A percentile compares a stretch with the other conserved stretches of the same genome.
These are phyloP conservation scores for Vigna angularis DNA, from an alignment of 306 rosid species.

Conservation along the genomic window DNA sequence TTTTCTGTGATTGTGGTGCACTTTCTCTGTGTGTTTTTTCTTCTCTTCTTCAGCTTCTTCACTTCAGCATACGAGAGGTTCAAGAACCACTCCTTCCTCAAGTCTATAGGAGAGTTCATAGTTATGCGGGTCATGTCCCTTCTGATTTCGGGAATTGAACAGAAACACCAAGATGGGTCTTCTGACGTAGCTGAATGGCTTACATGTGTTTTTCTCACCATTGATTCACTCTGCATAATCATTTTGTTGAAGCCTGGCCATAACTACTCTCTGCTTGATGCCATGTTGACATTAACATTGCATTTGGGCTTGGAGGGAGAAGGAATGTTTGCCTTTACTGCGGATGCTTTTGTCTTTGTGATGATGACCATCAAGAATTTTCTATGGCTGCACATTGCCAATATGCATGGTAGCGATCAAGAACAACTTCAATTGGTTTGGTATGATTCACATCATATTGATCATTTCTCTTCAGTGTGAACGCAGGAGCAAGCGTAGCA, in stretches of 20 bases:
- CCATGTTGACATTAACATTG: slow-evolving; percentile 30
- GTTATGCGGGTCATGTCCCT: slow-evolving; percentile 30
- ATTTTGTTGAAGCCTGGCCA: slow-evolving; percentile 40
- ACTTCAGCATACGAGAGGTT: slow-evolving; percentile 21
- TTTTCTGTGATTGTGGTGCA: slow-evolving; percentile 14
- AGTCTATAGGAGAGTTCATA: slow-evolving; percentile 30
- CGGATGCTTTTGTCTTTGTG: background rate
- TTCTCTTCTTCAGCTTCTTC: slow-evolving; percentile 39
- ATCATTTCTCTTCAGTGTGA: slow-evolving; percentile 5
- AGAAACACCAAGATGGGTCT: slow-evolving; percentile 6
- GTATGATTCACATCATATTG: background rate
- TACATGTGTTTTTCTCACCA: slow-evolving; percentile 22
- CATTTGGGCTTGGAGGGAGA: slow-evolving; percentile 33
- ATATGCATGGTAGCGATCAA: background rate
- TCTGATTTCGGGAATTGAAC: slow-evolving; percentile 39
- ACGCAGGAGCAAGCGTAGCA: background rate
- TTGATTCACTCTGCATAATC: slow-evolving; percentile 33
- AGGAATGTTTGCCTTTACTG: slow-evolving; percentile 24
- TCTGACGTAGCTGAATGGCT: background rate
- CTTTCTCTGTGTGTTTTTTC: background rate
- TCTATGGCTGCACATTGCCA: slow-evolving; percentile 35
- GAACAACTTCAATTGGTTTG: slow-evolving; percentile 15
- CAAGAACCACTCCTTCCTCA: slow-evolving; percentile 24
- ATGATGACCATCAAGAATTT: slow-evolving; percentile 40
- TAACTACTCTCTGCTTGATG: slow-evolving; percentile 43